Percentiles rank a stretch among this genome's conserved stretches.
phyloP scores from a whole-genome alignment of 2,329 filamentous ascomycete genomes.

The Emericellopsis cladophorae region DNA sequence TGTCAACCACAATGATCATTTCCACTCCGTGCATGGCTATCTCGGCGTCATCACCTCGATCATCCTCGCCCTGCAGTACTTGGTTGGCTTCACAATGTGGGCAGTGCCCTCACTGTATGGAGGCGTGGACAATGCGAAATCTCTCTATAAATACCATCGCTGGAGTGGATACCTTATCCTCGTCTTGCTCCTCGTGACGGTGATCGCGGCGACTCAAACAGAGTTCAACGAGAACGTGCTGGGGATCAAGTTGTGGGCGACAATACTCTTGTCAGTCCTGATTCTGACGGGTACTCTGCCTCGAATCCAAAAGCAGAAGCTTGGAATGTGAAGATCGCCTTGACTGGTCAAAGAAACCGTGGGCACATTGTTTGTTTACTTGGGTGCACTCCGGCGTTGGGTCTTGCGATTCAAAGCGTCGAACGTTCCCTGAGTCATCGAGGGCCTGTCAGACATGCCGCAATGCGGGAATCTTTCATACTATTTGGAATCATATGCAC shows the following conservation, averaged over 20 bases:
- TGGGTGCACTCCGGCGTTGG: too few relatives aligned
- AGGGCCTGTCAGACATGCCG: too few relatives aligned
- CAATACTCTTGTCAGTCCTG: conserved; percentile 52
- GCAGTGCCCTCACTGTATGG: conserved; percentile 64
- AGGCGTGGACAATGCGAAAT: conserved; percentile 66
- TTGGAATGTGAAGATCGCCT: conserved; percentile 33
- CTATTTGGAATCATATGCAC: too few relatives aligned
- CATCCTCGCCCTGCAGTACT: conserved; percentile 57
- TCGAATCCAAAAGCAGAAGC: conserved; percentile 70
- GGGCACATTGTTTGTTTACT: too few relatives aligned
- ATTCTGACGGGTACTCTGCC: conserved; percentile 62
- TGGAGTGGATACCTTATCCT: conserved; percentile 63
- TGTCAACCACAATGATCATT: conserved; percentile 52
- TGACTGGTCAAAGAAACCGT: too few relatives aligned
- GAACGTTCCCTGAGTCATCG: too few relatives aligned
- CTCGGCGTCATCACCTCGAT: conserved; percentile 68
- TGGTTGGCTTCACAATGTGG: conserved; percentile 76
- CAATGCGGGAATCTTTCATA: too few relatives aligned
- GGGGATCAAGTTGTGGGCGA: conserved; percentile 64
- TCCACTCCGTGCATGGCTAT: conserved; percentile 70
- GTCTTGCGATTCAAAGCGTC: too few relatives aligned
- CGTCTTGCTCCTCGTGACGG: conserved; percentile 58
- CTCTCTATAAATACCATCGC: conserved; percentile 83
- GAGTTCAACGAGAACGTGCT: conserved; percentile 57
- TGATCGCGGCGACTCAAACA: conserved; percentile 65